Evolutionary conservation across 345 rosid species (phyloP).

Genomic region (Barbarea vulgaris): DNA sequence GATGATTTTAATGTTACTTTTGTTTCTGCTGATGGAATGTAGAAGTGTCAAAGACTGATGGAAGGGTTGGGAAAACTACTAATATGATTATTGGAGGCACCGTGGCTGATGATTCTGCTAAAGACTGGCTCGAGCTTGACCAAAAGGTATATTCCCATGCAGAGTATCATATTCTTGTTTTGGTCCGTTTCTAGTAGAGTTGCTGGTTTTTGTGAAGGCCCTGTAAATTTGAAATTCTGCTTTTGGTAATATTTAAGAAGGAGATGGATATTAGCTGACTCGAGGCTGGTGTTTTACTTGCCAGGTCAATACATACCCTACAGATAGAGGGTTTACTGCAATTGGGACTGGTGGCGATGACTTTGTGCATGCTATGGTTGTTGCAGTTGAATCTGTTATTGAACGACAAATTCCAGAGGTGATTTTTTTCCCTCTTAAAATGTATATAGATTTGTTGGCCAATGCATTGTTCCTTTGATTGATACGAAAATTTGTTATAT

Average conservation of each 20-base stretch:
- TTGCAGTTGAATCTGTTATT: constrained; percentile 96
- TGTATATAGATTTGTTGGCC: neutral
- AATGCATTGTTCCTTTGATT: neutral
- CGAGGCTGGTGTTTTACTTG: constrained; percentile 19
- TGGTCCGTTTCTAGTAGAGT: neutral
- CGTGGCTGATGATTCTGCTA: constrained; percentile 81
- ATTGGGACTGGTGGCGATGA: constrained; percentile 98
- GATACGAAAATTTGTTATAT: neutral
- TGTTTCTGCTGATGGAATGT: constrained; percentile 19
- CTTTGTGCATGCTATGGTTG: constrained; percentile 93
- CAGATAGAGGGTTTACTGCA: constrained; percentile 93
- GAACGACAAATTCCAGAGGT: constrained; percentile 88
- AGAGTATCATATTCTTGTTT: neutral
- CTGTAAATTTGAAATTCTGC: constrained; percentile 2
- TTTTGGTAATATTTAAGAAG: neutral
- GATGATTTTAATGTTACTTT: neutral
- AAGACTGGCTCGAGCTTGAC: constrained; percentile 92
- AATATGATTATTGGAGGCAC: constrained; percentile 94
- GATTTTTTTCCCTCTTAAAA: neutral
- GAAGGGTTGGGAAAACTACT: constrained; percentile 94
- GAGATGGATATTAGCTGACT: constrained; percentile 20
- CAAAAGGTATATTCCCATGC: constrained; percentile 68
- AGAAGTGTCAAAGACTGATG: constrained; percentile 95
- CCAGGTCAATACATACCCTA: constrained; percentile 92
- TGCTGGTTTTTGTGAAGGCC: constrained; percentile 4